Evolutionary conservation across 306 rosid genomes (phyloP), one percentile per base, ranked within the genome.

Genomic region (Cicer cuneatum): DNA sequence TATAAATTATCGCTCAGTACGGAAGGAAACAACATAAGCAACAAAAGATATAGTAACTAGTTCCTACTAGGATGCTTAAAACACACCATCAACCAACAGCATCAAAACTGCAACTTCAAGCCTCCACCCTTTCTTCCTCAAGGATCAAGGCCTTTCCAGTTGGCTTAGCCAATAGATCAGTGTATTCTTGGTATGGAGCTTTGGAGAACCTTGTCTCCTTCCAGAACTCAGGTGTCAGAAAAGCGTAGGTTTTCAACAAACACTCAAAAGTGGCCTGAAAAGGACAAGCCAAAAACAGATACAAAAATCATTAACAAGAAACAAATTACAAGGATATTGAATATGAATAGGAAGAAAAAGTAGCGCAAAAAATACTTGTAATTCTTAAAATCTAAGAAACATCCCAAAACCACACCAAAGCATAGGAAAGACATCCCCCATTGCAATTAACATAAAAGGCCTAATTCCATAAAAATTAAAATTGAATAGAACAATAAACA

Each of bases 211-310:
- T 56, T 8, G 84, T 80, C 52, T 80, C 84, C 60, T 12, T 80
- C 80, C 84, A 80, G 76, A 80, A 80, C 0, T 80, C 84, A 0
- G 80, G 84, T 0, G 84, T 80, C 8, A 80, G 48, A 10, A 74
- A 80, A 33, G 76, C 84, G 14, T 80, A 80, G 43, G 80, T 80
- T 45, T 74, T 74, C 66, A 74, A 1, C 49, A 80, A 43, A 60
- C 84, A 80, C 7, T 80, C 84, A 69, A 80, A 80, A 6, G 84
- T 80, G 2, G 83, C 83, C 83, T 80, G 80, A 2, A 15, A 49
- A 57, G n/a, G 1, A 18, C 33, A 29, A 1, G 12, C 1, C 13
- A 35, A 1, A 8, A 1, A 37, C 4, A n/a, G 4, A 37, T 4
- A 33, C 0, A 48, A 16, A n/a, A 10, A 42, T 12, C 0, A 45